phyloP scores from a whole-genome alignment of 2,329 filamentous ascomycete species.

The Hypocreales sp. region DNA sequence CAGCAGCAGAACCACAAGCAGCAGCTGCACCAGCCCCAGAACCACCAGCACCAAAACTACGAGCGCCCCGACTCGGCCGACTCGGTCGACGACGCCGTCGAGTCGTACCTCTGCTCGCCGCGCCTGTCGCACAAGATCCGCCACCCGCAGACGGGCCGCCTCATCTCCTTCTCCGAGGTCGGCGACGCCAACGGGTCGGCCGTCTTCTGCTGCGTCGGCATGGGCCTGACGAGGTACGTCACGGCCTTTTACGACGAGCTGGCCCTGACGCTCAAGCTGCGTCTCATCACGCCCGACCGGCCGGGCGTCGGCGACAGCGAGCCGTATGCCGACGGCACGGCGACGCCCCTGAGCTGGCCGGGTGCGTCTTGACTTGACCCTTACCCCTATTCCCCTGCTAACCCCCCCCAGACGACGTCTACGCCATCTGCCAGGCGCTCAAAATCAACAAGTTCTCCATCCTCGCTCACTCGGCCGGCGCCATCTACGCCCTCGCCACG shows the following conservation, averaged over 20 bases:
- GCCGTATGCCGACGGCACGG: conserved; percentile 63
- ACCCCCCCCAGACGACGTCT: conserved; percentile 50
- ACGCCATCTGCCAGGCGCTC: conserved; percentile 80
- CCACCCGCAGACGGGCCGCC: conserved; percentile 71
- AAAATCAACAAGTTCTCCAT: conserved; percentile 95
- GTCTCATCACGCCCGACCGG: conserved; percentile 84
- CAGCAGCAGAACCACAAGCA: too few species aligned
- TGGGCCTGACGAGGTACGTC: conserved; percentile 91
- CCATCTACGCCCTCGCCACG: conserved; percentile 94
- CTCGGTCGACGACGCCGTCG: conserved; percentile 77
- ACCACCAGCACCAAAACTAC: neutral
- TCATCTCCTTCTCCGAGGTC: conserved; percentile 93
- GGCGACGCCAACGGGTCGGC: conserved; percentile 83
- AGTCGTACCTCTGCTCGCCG: conserved; percentile 68
- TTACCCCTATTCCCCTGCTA: neutral
- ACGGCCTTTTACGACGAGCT: conserved; percentile 96
- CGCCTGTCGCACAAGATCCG: conserved; percentile 76
- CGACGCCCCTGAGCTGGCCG: conserved; percentile 86
- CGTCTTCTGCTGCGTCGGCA: conserved; percentile 92
- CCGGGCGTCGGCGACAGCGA: conserved; percentile 91
- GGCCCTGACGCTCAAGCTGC: conserved; percentile 71
- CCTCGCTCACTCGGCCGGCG: conserved; percentile 86
- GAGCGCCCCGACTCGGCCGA: conserved; percentile 67
- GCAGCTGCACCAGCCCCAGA: too few species aligned
- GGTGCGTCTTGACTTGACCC: conserved; percentile 36